A percentile compares a stretch with the other conserved stretches of the same genome.
Conservation (phyloP, 768 basidiomycete species). For the Lentinula lateritia region DNA sequence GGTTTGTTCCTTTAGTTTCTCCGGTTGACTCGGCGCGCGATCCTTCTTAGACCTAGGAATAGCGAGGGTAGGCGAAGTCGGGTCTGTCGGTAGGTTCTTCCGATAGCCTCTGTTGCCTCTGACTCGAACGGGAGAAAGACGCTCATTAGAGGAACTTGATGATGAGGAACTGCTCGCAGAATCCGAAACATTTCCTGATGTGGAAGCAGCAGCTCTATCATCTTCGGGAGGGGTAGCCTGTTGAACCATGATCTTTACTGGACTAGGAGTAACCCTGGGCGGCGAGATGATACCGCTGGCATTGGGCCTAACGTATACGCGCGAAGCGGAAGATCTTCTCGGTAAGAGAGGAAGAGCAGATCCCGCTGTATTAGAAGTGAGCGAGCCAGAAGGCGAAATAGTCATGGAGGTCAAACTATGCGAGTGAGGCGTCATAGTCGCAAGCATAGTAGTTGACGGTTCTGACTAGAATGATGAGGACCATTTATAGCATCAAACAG, state of each 20-base stretch:
- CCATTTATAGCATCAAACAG: background rate
- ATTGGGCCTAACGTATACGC: constrained; percentile 17
- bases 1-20: background rate
- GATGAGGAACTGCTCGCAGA: constrained; percentile 21
- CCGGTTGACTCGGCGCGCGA: constrained; percentile 5
- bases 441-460: background rate
- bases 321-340: constrained; percentile 34
- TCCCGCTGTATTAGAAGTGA: constrained; percentile 48
- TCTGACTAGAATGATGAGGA: background rate
- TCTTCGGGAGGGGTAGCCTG: constrained; percentile 21
- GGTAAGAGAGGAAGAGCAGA: constrained; percentile 61
- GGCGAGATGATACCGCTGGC: constrained; percentile 1
- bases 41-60: constrained; percentile 17
- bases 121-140: constrained; percentile 30
- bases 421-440: background rate
- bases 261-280: constrained; percentile 14
- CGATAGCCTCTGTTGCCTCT: constrained; percentile 29
- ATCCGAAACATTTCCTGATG: constrained; percentile 17
- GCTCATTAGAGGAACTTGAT: constrained; percentile 26
- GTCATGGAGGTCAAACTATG: background rate
- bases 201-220: constrained; percentile 6
- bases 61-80: constrained; percentile 39
- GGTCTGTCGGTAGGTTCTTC: constrained; percentile 23
- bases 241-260: constrained; percentile 22
- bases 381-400: background rate